Evolutionary conservation across 2,329 filamentous ascomycete species (phyloP).

Genomic region (Fusarium graminum): DNA sequence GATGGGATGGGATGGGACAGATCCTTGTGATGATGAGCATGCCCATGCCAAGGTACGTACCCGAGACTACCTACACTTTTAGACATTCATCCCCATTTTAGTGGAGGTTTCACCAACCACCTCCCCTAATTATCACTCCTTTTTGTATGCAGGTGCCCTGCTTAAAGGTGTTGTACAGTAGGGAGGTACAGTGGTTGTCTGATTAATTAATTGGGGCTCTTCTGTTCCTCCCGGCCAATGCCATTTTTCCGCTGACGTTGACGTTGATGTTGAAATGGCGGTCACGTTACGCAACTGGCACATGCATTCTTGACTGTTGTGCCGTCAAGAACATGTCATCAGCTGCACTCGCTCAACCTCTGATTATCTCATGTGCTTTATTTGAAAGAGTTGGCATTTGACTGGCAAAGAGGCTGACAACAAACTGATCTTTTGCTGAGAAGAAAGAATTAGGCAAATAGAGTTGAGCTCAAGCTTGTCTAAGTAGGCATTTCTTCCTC

Average conservation of each 20-base stretch:
- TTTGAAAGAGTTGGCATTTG: neutral
- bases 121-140: constrained; percentile 26
- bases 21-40: constrained; percentile 42
- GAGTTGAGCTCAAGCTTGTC: no score
- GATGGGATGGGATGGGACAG: constrained; percentile 30
- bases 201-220: constrained; percentile 10
- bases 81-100: constrained; percentile 1
- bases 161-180: neutral
- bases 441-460: neutral
- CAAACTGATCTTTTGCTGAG: neutral
- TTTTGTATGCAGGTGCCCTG: constrained; percentile 22
- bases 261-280: constrained; percentile 20
- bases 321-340: constrained; percentile 8
- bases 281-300: constrained; percentile 23
- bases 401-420: neutral
- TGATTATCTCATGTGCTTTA: constrained; percentile 3
- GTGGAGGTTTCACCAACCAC: constrained; percentile 31
- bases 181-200: constrained; percentile 1
- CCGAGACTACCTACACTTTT: neutral
- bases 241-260: constrained; percentile 5
- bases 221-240: constrained; percentile 29
- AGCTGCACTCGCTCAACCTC: neutral
- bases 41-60: constrained; percentile 34
- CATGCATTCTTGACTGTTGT: neutral
- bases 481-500: no score